Percentiles rank a stretch among this genome's conserved stretches.
These are phyloP conservation scores for Saraca asoca DNA, from an alignment of 331 rosid species.

Conservation along the genomic window DNA sequence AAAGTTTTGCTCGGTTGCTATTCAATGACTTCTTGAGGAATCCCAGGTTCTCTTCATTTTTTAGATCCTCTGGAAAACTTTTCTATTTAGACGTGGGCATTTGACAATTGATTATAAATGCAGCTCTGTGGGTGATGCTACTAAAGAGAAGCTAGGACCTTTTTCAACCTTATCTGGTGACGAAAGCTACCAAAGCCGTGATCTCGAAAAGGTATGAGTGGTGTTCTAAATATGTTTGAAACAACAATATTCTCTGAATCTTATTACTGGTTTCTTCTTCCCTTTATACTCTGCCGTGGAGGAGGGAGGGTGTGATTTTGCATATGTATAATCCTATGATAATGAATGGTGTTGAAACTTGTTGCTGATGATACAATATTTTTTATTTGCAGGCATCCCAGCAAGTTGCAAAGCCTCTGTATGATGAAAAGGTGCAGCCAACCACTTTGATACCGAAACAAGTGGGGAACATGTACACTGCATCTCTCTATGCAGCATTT, in stretches of 20 bases:
- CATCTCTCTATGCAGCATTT: conserved; percentile 98
- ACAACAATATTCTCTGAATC: conserved; percentile 9
- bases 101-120: conserved; percentile 40
- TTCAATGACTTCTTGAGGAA: conserved; percentile 74
- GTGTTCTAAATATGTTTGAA: conserved; percentile 11
- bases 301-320: neutral
- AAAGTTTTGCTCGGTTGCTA: conserved; percentile 89
- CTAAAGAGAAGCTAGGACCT: conserved; percentile 79
- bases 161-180: conserved; percentile 65
- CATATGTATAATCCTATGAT: neutral
- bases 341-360: conserved; percentile 14
- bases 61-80: conserved; percentile 26
- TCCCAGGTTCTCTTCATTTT: conserved; percentile 57
- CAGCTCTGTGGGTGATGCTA: conserved; percentile 72
- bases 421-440: conserved; percentile 84
- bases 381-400: conserved; percentile 66
- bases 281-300: neutral
- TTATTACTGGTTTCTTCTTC: conserved; percentile 3
- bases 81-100: conserved; percentile 13
- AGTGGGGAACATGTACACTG: conserved; percentile 99
- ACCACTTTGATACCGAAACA: conserved; percentile 89
- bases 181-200: conserved; percentile 93
- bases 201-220: conserved; percentile 85
- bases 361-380: conserved; percentile 28
- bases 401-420: conserved; percentile 85